Evolutionary conservation across 2,329 filamentous ascomycete species (phyloP).

Genomic region (Talaromyces sp.): DNA sequence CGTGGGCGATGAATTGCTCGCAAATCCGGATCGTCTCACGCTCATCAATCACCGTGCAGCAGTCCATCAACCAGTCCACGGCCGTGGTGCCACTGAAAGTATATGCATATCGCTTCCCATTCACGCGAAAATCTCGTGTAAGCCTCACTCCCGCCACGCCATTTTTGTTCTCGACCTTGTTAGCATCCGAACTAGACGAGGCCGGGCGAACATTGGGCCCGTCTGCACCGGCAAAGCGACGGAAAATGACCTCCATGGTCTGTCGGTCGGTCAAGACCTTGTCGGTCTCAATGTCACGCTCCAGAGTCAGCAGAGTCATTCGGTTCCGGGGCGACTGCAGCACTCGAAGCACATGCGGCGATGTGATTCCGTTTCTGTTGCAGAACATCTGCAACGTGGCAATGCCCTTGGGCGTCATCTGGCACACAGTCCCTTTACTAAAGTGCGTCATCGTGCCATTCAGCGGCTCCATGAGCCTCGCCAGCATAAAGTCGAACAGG

Average conservation of each 20-base stretch:
- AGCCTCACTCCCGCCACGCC: constrained; percentile 89
- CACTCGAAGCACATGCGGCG: constrained; percentile 82
- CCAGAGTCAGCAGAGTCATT: constrained; percentile 83
- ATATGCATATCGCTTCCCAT: constrained; percentile 70
- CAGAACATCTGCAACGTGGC: constrained; percentile 88
- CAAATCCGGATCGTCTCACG: constrained; percentile 80
- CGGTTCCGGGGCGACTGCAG: constrained; percentile 68
- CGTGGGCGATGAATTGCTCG: constrained; percentile 78
- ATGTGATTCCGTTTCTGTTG: constrained; percentile 88
- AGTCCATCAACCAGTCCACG: constrained; percentile 95
- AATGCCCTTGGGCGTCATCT: constrained; percentile 91
- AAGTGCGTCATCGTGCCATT: constrained; percentile 81
- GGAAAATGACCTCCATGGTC: constrained; percentile 91
- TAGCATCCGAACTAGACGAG: constrained; percentile 75
- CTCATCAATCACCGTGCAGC: constrained; percentile 87
- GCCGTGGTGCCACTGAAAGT: constrained; percentile 87
- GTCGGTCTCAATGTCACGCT: constrained; percentile 77
- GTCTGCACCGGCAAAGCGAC: constrained; percentile 76
- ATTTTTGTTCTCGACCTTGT: constrained; percentile 67
- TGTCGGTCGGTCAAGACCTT: constrained; percentile 82
- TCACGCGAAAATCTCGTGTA: constrained; percentile 75
- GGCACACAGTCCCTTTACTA: constrained; percentile 89
- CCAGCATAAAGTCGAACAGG: constrained; percentile 88
- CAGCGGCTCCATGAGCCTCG: constrained; percentile 87
- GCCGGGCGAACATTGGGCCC: constrained; percentile 75